Evolutionary conservation across 1,284 basidiomycete species (phyloP).

Genomic region (Puccinia hordei): DNA sequence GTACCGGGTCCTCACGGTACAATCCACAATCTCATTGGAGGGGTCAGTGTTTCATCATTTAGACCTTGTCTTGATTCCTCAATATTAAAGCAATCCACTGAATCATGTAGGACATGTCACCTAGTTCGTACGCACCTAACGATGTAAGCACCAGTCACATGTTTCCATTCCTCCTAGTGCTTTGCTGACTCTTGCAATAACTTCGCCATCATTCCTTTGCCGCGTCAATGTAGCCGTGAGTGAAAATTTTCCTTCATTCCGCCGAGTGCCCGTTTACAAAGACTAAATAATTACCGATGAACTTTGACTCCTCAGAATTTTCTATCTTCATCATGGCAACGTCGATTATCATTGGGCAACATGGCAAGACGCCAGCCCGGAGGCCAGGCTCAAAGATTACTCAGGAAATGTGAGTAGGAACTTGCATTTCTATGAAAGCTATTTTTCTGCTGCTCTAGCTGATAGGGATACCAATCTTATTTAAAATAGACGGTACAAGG

Average conservation of each 20-base stretch:
- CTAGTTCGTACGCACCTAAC: slow-evolving; percentile 45
- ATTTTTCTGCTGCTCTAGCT: background rate
- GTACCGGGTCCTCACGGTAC: slow-evolving; percentile 44
- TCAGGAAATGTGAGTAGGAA: slow-evolving; percentile 33
- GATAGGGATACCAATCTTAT: background rate
- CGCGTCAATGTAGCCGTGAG: slow-evolving; percentile 22
- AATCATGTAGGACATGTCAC: slow-evolving; percentile 40
- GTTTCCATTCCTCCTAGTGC: background rate
- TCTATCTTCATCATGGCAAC: slow-evolving; percentile 40
- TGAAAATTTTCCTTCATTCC: background rate
- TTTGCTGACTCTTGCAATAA: background rate
- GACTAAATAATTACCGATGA: background rate
- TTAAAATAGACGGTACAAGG: slow-evolving; percentile 30
- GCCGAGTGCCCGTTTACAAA: background rate
- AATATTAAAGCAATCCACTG: background rate
- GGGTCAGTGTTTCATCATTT: slow-evolving; percentile 15
- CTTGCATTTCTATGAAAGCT: background rate
- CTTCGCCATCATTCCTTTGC: background rate
- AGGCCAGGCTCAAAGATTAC: slow-evolving; percentile 7
- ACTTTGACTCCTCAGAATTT: slow-evolving; percentile 23
- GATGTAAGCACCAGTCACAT: slow-evolving; percentile 24
- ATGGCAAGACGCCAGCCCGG: slow-evolving; percentile 39
- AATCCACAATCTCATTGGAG: slow-evolving; percentile 41
- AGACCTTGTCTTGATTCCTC: background rate
- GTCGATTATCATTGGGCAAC: slow-evolving; percentile 37